Conservation (phyloP, 179 eudicot genomes). For the Silene coronaria region DNA sequence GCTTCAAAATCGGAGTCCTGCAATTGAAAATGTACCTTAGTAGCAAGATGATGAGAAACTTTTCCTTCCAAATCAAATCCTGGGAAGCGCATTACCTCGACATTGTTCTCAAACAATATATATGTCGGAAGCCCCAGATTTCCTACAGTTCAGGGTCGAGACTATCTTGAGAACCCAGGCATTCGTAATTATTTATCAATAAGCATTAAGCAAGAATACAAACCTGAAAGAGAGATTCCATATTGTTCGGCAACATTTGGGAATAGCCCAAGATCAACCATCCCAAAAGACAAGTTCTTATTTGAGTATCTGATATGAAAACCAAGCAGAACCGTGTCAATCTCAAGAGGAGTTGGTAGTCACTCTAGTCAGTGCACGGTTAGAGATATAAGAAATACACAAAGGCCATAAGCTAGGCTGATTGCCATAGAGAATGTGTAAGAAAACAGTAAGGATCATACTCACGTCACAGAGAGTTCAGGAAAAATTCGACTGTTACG, state of each 20-base stretch:
- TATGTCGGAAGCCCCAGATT: conserved; percentile 62
- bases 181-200: conserved; percentile 8
- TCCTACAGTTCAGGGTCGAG: conserved; percentile 32
- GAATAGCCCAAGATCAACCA: conserved; percentile 89
- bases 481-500: conserved; percentile 70
- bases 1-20: neutral
- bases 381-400: neutral
- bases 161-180: neutral
- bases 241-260: conserved; percentile 76
- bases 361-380: neutral
- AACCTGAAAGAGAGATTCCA: conserved; percentile 62
- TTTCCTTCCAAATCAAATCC: conserved; percentile 48
- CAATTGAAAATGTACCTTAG: conserved; percentile 50
- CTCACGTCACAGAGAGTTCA: conserved; percentile 88
- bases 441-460: conserved; percentile 5
- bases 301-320: conserved; percentile 60
- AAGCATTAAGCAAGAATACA: conserved; percentile 8
- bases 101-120: conserved; percentile 63
- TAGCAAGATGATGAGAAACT: conserved; percentile 39
- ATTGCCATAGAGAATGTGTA: neutral
- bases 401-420: conserved; percentile 12
- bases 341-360: conserved; percentile 4
- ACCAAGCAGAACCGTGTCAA: conserved; percentile 7
- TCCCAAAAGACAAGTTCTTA: conserved; percentile 72
- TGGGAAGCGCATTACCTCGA: conserved; percentile 68